phyloP scores from a whole-genome alignment of 345 rosid genomes.

The Aquilaria malaccensis region DNA sequence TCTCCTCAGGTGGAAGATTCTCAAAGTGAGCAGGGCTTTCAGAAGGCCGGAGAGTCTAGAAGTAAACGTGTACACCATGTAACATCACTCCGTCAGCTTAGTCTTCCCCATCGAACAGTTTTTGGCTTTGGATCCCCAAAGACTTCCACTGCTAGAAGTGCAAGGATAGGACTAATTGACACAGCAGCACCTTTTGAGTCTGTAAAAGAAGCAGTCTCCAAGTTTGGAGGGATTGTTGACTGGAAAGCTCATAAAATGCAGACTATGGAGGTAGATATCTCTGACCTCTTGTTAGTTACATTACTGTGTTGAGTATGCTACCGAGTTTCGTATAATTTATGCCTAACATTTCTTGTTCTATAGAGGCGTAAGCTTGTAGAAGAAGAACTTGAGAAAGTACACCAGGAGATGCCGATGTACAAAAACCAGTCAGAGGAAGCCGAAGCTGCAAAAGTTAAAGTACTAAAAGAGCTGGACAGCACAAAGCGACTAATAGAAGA shows the following conservation, averaged over 20 bases:
- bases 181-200: constrained; percentile 89
- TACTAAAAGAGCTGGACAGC: constrained; percentile 66
- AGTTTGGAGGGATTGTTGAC: constrained; percentile 92
- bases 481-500: constrained; percentile 81
- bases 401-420: constrained; percentile 61
- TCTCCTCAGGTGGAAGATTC: constrained; percentile 1
- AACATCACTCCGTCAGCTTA: constrained; percentile 17
- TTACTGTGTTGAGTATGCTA: neutral
- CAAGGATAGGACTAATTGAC: constrained; percentile 50
- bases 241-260: constrained; percentile 91
- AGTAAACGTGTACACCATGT: constrained; percentile 3
- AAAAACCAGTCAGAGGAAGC: constrained; percentile 50
- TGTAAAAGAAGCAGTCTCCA: constrained; percentile 91
- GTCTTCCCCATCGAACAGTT: constrained; percentile 30
- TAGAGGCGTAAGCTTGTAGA: constrained; percentile 71
- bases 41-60: constrained; percentile 9
- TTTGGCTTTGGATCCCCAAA: constrained; percentile 25
- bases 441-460: constrained; percentile 49
- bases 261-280: constrained; percentile 59
- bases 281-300: constrained; percentile 1
- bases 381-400: constrained; percentile 63
- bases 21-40: neutral
- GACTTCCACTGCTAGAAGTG: constrained; percentile 20
- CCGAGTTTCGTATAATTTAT: constrained; percentile 5
- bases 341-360: constrained; percentile 9